phyloP scores from a whole-genome alignment of 1,284 basidiomycete species.

The Naganishia sp. region DNA sequence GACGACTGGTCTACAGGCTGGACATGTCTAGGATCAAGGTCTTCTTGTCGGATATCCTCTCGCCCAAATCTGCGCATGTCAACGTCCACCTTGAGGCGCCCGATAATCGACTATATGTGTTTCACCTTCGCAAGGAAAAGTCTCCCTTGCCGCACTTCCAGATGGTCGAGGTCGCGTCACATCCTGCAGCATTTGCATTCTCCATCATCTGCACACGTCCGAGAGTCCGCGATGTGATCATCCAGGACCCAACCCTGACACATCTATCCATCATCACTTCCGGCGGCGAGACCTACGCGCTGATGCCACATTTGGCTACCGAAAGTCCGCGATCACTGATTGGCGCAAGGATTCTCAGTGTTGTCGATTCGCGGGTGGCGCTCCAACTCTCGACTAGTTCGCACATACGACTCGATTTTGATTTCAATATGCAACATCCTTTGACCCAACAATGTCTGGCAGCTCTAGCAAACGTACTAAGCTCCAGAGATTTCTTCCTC shows the following conservation, averaged over 20 bases:
- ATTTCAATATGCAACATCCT: slow-evolving; percentile 59
- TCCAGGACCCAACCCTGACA: slow-evolving; percentile 60
- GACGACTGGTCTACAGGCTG: slow-evolving; percentile 46
- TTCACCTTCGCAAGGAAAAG: slow-evolving; percentile 52
- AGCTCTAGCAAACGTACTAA: slow-evolving; percentile 63
- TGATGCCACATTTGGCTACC: slow-evolving; percentile 44
- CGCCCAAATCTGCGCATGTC: slow-evolving; percentile 36
- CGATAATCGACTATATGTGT: slow-evolving; percentile 59
- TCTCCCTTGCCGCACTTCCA: slow-evolving; percentile 46
- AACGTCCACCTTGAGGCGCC: slow-evolving; percentile 58
- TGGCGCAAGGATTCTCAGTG: slow-evolving; percentile 46
- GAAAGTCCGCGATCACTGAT: slow-evolving; percentile 26
- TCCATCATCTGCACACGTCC: slow-evolving; percentile 66
- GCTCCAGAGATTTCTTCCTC: slow-evolving; percentile 55
- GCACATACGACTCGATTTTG: slow-evolving; percentile 57
- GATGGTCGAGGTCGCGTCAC: slow-evolving; percentile 53
- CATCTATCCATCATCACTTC: slow-evolving; percentile 63
- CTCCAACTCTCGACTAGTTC: slow-evolving; percentile 59
- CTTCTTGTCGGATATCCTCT: slow-evolving; percentile 45
- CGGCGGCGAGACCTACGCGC: slow-evolving; percentile 58
- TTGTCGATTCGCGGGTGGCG: slow-evolving; percentile 57
- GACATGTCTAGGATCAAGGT: slow-evolving; percentile 41
- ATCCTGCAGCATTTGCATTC: slow-evolving; percentile 60
- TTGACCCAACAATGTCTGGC: slow-evolving; percentile 65
- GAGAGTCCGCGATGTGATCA: slow-evolving; percentile 66